Conservation (phyloP, 495 filamentous ascomycete species). For the Amorphotheca resinae region DNA sequence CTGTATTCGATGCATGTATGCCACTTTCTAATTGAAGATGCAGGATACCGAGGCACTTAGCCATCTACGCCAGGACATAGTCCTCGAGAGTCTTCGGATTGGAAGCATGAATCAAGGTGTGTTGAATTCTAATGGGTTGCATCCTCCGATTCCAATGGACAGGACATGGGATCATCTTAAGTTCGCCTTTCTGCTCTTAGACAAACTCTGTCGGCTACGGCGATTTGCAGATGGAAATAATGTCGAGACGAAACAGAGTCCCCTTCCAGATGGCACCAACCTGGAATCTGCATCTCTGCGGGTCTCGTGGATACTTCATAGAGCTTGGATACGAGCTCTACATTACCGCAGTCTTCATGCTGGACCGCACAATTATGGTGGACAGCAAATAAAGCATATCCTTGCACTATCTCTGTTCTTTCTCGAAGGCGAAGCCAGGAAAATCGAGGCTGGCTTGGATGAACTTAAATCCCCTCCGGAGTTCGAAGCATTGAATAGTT, state of each 20-base stretch:
- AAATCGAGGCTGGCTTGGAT: neutral
- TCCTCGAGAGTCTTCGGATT: neutral
- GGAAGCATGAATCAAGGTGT: neutral
- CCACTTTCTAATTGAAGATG: neutral
- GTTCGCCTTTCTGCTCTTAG: neutral
- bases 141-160: neutral
- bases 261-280: slow-evolving; percentile 5
- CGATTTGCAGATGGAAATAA: neutral
- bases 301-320: slow-evolving; percentile 4
- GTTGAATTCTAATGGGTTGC: neutral
- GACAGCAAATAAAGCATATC: slow-evolving; percentile 1
- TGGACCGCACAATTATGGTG: neutral
- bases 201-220: neutral
- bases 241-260: neutral
- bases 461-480: neutral
- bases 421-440: neutral
- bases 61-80: neutral
- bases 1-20: neutral
- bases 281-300: neutral
- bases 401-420: neutral
- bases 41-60: neutral
- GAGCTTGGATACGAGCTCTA: slow-evolving; percentile 10
- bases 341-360: slow-evolving; percentile 7
- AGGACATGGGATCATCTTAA: neutral
- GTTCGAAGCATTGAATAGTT: neutral